A percentile compares a stretch with the other conserved stretches of the same genome.
These are phyloP conservation scores for Lasiosphaeris hirsuta DNA, from an alignment of 495 filamentous ascomycete genomes.

Conservation along the genomic window DNA sequence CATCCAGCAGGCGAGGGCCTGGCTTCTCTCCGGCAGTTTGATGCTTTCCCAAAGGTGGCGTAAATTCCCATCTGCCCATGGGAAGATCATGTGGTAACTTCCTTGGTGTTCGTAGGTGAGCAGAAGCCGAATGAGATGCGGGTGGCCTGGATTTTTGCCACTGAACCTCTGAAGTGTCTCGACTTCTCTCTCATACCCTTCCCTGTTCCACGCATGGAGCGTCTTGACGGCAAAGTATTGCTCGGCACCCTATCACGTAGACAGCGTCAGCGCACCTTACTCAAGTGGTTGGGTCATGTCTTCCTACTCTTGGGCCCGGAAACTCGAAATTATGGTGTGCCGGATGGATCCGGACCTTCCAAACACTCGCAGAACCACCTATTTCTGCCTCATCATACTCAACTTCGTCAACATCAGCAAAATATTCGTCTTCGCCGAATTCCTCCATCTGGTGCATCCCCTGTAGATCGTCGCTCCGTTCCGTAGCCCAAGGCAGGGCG, in stretches of 20 bases:
- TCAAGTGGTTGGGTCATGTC: background rate
- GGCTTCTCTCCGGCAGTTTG: background rate
- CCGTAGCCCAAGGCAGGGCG: no score
- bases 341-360: constrained; percentile 2
- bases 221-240: constrained; percentile 13
- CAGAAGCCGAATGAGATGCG: constrained; percentile 25
- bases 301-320: background rate
- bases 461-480: no score
- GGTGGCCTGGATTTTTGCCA: constrained; percentile 14
- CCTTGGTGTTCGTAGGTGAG: constrained; percentile 19
- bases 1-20: background rate
- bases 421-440: no score
- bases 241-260: background rate
- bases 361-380: background rate
- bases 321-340: background rate
- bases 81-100: constrained; percentile 26
- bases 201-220: background rate
- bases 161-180: constrained; percentile 26
- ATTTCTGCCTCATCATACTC: background rate
- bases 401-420: no score
- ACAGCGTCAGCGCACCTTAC: background rate
- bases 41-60: constrained; percentile 17
- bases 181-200: constrained; percentile 17
- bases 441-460: no score
- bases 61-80: constrained; percentile 23